These are phyloP conservation scores for Phaeosphaeriaceae sp. DNA, from an alignment of 2,329 filamentous ascomycete species.

Conservation along the genomic window DNA sequence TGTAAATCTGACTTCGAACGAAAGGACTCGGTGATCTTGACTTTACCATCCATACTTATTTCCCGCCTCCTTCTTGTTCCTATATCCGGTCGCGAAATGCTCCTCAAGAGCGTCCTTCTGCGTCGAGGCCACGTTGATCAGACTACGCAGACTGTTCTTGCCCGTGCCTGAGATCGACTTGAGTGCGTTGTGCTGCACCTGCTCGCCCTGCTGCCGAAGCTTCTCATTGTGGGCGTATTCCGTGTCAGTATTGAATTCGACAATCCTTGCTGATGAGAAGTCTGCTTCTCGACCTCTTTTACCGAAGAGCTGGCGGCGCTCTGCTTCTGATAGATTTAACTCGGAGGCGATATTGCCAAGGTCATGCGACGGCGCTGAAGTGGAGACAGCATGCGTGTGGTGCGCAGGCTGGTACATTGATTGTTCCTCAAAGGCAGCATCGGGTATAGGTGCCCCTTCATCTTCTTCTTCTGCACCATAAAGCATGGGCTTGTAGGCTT, in stretches of 20 bases:
- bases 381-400: slow-evolving; percentile 13
- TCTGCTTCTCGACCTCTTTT: slow-evolving; percentile 61
- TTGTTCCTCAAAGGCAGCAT: slow-evolving; percentile 18
- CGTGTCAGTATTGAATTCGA: slow-evolving; percentile 86
- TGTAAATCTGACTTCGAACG: neutral
- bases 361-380: slow-evolving; percentile 54
- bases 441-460: slow-evolving; percentile 19
- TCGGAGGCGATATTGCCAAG: slow-evolving; percentile 76
- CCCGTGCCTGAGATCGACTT: slow-evolving; percentile 77
- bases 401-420: slow-evolving; percentile 7
- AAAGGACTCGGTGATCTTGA: neutral
- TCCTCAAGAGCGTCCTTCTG: slow-evolving; percentile 91
- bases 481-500: slow-evolving; percentile 49
- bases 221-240: slow-evolving; percentile 88
- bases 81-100: slow-evolving; percentile 82
- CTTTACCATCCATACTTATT: slow-evolving; percentile 80
- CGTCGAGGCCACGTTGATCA: slow-evolving; percentile 81
- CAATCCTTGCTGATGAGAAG: slow-evolving; percentile 67
- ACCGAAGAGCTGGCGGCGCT: slow-evolving; percentile 85
- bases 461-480: slow-evolving; percentile 36
- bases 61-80: slow-evolving; percentile 81
- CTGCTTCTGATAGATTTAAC: slow-evolving; percentile 78
- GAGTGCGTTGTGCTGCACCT: slow-evolving; percentile 79
- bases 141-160: slow-evolving; percentile 87
- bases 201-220: slow-evolving; percentile 72